Evolutionary conservation across 306 rosid genomes (phyloP).

Genomic region (Cicer chorassanicum): DNA sequence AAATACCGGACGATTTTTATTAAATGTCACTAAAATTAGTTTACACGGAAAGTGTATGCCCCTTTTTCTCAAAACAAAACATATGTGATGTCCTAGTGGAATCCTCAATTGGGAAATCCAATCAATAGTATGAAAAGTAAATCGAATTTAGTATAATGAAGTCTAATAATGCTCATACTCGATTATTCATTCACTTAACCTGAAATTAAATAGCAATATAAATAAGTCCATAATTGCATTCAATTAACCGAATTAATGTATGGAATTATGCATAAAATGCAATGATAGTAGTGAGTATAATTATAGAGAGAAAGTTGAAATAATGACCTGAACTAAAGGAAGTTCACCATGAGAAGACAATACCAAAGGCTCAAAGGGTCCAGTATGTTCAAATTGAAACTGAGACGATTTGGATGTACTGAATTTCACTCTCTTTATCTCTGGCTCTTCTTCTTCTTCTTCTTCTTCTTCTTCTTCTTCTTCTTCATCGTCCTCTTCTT

Average conservation of each 20-base stretch:
- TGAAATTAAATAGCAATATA: neutral
- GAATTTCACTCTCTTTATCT: slow-evolving; percentile 45
- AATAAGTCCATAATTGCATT: slow-evolving; percentile 20
- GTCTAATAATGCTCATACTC: neutral
- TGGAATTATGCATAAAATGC: neutral
- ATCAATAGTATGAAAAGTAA: slow-evolving; percentile 5
- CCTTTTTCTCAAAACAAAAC: neutral
- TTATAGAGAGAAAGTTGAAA: neutral
- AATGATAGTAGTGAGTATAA: neutral
- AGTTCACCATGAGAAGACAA: slow-evolving; percentile 61
- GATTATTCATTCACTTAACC: neutral
- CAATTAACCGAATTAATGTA: neutral
- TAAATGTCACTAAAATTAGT: too few species aligned
- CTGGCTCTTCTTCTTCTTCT: slow-evolving; percentile 44
- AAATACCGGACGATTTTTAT: too few species aligned
- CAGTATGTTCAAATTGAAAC: slow-evolving; percentile 75
- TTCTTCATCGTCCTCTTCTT: slow-evolving; percentile 28
- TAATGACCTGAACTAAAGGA: slow-evolving; percentile 69
- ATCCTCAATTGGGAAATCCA: slow-evolving; percentile 24
- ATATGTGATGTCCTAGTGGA: neutral
- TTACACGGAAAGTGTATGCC: too few species aligned
- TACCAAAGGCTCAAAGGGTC: slow-evolving; percentile 73
- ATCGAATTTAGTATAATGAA: neutral
- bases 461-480: slow-evolving; percentile 43
- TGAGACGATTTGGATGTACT: slow-evolving; percentile 46